Base-by-base conservation (phyloP, 2,329 filamentous ascomycete genomes). In the Phialophora chinensis region DNA sequence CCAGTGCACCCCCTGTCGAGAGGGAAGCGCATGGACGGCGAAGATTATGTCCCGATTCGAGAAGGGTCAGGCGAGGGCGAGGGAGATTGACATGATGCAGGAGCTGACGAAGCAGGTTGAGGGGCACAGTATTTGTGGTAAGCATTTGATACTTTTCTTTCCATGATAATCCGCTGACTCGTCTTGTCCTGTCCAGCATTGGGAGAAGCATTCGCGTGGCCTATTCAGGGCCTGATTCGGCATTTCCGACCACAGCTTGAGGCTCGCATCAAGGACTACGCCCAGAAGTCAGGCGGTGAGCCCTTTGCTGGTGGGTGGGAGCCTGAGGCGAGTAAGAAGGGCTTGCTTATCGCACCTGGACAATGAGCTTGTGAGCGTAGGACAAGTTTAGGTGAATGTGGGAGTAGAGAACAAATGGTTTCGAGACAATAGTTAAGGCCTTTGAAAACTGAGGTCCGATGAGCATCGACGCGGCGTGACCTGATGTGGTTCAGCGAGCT, bases 101-200 rank as follows among this genome's bases (percentile, higher is more conserved):
- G 95, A 99, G 85, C 84, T 99, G 74, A 99, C 95, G 70, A 99
- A 99, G 87, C 95, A 99, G 83, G 95, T 99, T 69, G 95, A 99
- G 84, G 95, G 95, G 11, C 95, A 99, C 85, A 98, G 95, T 56
- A 99, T 99, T 76, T 99, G 95, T 81, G 95, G 89, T 91, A 87
- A 77, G 88, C 84, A 38, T 29, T 54, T 55, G 25, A n/a, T 54
- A 29, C 11, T 74, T 27, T 12, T 27, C 29, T 20, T 55, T 17
- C 29, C 35, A 57, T 17, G 55, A 29, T 12, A 14, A 8, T 44
- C 1, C 12, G 5, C 23, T 55, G 20, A 55, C 11, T 27, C 52
- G 3, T 25, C 38, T 33, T 57, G 4, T 25, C 38, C 81, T 76
- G 59, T 57, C 35, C 60, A 91, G 89, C 94, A 81, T 84, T 99